A percentile compares a stretch with the other conserved stretches of the same genome.
phyloP scores from a whole-genome alignment of 2,329 filamentous ascomycete genomes.

The Dendrostoma leiphaemia region DNA sequence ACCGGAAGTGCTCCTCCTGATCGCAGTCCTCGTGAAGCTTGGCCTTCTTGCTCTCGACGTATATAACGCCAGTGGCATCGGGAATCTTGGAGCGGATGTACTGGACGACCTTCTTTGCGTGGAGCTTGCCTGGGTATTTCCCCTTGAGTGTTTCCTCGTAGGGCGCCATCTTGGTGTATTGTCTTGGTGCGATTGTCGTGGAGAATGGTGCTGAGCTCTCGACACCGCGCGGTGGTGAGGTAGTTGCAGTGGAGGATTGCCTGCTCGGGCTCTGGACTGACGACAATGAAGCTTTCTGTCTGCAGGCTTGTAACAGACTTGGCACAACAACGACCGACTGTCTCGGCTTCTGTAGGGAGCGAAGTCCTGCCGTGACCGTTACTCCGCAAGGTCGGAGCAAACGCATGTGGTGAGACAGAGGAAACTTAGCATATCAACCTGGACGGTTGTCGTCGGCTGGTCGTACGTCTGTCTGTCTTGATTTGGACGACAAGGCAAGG shows the following conservation, averaged over 20 bases:
- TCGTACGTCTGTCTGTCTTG: no score
- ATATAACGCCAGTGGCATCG: constrained; percentile 70
- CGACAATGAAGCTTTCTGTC: neutral
- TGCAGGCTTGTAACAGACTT: neutral
- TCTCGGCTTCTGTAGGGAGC: neutral
- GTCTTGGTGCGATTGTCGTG: neutral
- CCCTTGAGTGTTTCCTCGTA: constrained; percentile 55
- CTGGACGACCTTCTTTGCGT: constrained; percentile 80
- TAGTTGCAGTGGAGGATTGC: neutral
- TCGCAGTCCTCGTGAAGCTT: constrained; percentile 88
- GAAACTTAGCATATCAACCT: no score
- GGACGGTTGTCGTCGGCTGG: neutral
- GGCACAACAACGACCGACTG: neutral
- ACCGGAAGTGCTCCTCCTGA: constrained; percentile 77
- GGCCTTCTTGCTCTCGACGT: constrained; percentile 82
- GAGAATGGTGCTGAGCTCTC: neutral
- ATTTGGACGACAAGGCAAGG: no score
- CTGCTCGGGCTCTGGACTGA: neutral
- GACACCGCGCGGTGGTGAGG: neutral
- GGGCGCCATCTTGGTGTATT: constrained; percentile 28
- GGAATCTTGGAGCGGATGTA: constrained; percentile 69
- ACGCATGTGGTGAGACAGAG: neutral
- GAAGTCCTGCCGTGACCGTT: no score
- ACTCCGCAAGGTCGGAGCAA: neutral
- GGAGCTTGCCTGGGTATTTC: constrained; percentile 81